These are phyloP conservation scores for Artemisia annua DNA, from an alignment of 129 eudicot genomes.

Conservation along the genomic window DNA sequence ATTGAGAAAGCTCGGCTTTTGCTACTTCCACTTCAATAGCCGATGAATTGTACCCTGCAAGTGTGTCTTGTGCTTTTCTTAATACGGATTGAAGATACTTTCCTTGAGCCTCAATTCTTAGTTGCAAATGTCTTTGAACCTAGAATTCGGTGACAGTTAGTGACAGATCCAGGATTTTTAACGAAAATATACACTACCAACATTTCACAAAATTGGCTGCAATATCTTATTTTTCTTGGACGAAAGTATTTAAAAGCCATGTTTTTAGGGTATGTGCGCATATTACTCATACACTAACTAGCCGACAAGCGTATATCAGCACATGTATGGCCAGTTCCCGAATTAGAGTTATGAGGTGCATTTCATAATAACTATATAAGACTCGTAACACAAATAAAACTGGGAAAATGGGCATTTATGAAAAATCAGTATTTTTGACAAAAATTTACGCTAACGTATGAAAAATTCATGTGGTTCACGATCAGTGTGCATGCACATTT, in stretches of 20 bases:
- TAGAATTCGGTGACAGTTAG: conserved; percentile 12
- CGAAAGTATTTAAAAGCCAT: too few relatives aligned
- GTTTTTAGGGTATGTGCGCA: too few relatives aligned
- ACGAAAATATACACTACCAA: too few relatives aligned
- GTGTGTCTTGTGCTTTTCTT: conserved; percentile 84
- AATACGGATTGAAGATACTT: conserved; percentile 84
- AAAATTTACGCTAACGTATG: background rate
- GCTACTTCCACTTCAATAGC: conserved; percentile 67
- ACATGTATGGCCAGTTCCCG: too few relatives aligned
- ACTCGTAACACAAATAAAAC: background rate
- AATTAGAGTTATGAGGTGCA: too few relatives aligned
- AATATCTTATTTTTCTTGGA: too few relatives aligned
- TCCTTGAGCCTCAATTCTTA: conserved; percentile 95
- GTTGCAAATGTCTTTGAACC: conserved; percentile 94
- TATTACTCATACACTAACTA: too few relatives aligned
- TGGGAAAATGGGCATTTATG: too few relatives aligned
- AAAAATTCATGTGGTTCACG: background rate
- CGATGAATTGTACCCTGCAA: conserved; percentile 62
- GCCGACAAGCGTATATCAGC: too few relatives aligned
- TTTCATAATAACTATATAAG: too few relatives aligned
- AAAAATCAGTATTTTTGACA: background rate
- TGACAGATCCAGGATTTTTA: background rate
- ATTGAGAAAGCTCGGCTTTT: conserved; percentile 72
- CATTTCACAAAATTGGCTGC: too few relatives aligned
- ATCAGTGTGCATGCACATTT: too few relatives aligned